Evolutionary conservation across 257 asterid species (phyloP).

Genomic region (Penstemon newberryi): DNA sequence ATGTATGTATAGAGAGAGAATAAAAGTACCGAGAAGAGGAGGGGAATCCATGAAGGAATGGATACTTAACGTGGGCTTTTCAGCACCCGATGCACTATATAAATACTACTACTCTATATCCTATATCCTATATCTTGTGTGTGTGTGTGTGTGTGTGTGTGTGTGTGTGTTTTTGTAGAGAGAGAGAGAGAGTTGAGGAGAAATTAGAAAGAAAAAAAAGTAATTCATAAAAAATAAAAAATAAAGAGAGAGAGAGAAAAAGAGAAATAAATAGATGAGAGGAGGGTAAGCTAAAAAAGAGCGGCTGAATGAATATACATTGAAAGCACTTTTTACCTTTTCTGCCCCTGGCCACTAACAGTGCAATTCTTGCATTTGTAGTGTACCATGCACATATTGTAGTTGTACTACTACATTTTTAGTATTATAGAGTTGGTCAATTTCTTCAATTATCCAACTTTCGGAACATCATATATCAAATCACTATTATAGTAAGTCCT

Average conservation of each 20-base stretch:
- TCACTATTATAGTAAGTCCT: not conserved
- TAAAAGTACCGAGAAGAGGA: conserved; percentile 6
- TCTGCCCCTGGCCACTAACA: not conserved
- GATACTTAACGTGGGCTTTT: conserved; percentile 14
- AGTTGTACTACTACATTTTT: not conserved
- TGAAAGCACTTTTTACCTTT: conserved; percentile 27
- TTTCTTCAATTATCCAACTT: not conserved
- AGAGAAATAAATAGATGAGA: conserved; percentile 29
- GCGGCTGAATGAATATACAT: conserved; percentile 36
- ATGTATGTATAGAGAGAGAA: not conserved
- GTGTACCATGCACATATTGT: conserved; percentile 15
- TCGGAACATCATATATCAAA: not conserved
- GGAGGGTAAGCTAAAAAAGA: conserved; percentile 27
- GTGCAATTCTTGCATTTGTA: conserved; percentile 12
- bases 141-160: not conserved
- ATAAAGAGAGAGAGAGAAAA: conserved; percentile 3
- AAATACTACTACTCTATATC: not conserved
- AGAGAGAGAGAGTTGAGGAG: conserved; percentile 39
- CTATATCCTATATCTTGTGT: not conserved
- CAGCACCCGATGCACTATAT: not conserved
- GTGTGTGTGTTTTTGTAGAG: not conserved
- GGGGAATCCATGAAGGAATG: conserved; percentile 3
- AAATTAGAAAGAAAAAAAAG: conserved; percentile 24
- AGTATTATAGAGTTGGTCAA: not conserved
- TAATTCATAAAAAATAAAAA: not conserved